Evolutionary conservation across 2,329 filamentous ascomycete species (phyloP).

Genomic region (Cylindrodendrum hubeiense): DNA sequence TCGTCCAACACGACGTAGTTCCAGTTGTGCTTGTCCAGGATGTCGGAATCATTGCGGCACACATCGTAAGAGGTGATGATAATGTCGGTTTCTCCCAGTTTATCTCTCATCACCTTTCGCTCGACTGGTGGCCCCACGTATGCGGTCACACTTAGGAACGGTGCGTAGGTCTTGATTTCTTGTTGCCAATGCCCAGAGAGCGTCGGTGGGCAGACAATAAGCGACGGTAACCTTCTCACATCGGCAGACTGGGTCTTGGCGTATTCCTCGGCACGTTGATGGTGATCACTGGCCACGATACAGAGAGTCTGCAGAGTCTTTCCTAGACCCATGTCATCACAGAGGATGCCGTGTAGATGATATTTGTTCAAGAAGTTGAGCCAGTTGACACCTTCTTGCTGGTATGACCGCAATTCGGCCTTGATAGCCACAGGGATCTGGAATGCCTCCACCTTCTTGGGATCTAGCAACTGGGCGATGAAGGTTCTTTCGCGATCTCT

Average conservation of each 20-base stretch:
- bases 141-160: conserved; percentile 88
- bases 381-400: conserved; percentile 99
- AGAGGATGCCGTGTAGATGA: conserved; percentile 97
- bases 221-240: conserved; percentile 82
- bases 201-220: conserved; percentile 96
- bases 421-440: conserved; percentile 96
- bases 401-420: conserved; percentile 94
- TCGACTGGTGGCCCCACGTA: conserved; percentile 93
- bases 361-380: conserved; percentile 98
- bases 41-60: conserved; percentile 92
- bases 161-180: conserved; percentile 94
- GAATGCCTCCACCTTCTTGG: conserved; percentile 96
- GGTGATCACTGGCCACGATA: conserved; percentile 97
- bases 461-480: conserved; percentile 94
- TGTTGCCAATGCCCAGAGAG: conserved; percentile 99
- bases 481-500: conserved; percentile 96
- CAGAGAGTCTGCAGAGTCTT: conserved; percentile 98
- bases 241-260: conserved; percentile 84
- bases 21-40: conserved; percentile 87
- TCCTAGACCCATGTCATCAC: conserved; percentile 98
- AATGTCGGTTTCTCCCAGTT: conserved; percentile 84
- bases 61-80: conserved; percentile 99
- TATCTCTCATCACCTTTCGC: conserved; percentile 76
- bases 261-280: conserved; percentile 91
- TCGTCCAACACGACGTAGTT: conserved; percentile 98